Conservation (phyloP, 2,329 filamentous ascomycete genomes). For the Arthrobotrys iridis region DNA sequence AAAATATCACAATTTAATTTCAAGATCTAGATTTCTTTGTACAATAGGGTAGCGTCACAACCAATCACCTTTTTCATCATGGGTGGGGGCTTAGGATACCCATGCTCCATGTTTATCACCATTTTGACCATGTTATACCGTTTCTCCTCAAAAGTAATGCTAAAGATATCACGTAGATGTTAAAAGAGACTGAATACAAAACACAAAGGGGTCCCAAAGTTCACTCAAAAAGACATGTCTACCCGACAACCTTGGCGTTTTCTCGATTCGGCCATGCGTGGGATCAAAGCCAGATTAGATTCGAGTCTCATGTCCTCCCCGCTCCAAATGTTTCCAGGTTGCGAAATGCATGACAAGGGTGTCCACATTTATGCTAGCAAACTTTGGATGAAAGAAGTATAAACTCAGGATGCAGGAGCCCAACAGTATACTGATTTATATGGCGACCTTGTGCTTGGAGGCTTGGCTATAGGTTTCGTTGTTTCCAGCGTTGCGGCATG, state of each 20-base stretch:
- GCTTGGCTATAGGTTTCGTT: conserved; percentile 14
- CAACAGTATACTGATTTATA: conserved; percentile 13
- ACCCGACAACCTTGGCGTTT: conserved; percentile 20
- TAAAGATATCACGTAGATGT: no score
- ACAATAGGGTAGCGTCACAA: no score
- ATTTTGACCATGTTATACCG: no score
- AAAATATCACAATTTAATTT: no score
- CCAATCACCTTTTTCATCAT: no score
- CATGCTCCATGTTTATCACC: no score
- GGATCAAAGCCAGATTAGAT: conserved; percentile 28
- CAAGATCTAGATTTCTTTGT: no score
- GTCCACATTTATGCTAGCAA: neutral
- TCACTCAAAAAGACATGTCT: conserved; percentile 44
- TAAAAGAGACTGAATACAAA: neutral
- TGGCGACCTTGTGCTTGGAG: neutral
- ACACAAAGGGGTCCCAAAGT: neutral
- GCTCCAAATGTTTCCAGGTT: conserved; percentile 20
- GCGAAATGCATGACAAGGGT: conserved; percentile 45
- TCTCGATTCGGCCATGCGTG: conserved; percentile 11
- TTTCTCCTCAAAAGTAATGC: no score
- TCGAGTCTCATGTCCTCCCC: conserved; percentile 4
- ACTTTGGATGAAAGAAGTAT: conserved; percentile 34
- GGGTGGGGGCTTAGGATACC: no score
- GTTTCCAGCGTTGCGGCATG: conserved; percentile 26
- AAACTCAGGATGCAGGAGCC: conserved; percentile 29